Conservation (phyloP, 2,329 filamentous ascomycete species). For the Fusarium fracticaudum region DNA sequence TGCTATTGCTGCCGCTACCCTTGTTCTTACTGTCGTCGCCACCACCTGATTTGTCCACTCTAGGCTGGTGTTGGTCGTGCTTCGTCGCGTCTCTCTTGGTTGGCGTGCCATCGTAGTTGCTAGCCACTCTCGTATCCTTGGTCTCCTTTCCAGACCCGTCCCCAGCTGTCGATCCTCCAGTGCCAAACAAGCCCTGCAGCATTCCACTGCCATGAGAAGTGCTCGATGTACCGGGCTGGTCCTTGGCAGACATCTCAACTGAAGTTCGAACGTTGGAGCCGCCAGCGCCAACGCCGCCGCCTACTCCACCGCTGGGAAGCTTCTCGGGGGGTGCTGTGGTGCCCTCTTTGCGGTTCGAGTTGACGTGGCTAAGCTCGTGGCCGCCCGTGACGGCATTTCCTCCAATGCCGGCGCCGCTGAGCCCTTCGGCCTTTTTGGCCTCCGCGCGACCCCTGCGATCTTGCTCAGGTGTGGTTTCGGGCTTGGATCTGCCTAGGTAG, state of each 20-base stretch:
- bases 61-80: conserved; percentile 18
- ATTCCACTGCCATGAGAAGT: conserved; percentile 9
- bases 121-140: conserved; percentile 31
- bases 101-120: conserved; percentile 27
- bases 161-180: conserved; percentile 31
- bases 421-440: conserved; percentile 45
- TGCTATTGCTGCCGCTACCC: neutral
- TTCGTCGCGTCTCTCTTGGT: conserved; percentile 17
- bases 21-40: neutral
- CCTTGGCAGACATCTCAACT: conserved; percentile 40
- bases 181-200: conserved; percentile 38
- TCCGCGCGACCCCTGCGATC: conserved; percentile 36
- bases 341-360: conserved; percentile 31
- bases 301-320: conserved; percentile 47
- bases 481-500: conserved; percentile 26
- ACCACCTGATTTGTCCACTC: conserved; percentile 6
- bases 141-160: conserved; percentile 12
- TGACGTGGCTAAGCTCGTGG: conserved; percentile 40
- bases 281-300: conserved; percentile 46
- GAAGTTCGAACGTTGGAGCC: conserved; percentile 41
- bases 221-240: conserved; percentile 14
- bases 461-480: conserved; percentile 18
- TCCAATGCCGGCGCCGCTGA: conserved; percentile 47
- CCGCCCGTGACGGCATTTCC: conserved; percentile 45
- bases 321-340: conserved; percentile 43